Percentiles rank a stretch among this genome's conserved stretches.
These are phyloP conservation scores for Ramularia collo-cygni DNA, from an alignment of 2,329 filamentous ascomycete genomes.

Conservation along the genomic window DNA sequence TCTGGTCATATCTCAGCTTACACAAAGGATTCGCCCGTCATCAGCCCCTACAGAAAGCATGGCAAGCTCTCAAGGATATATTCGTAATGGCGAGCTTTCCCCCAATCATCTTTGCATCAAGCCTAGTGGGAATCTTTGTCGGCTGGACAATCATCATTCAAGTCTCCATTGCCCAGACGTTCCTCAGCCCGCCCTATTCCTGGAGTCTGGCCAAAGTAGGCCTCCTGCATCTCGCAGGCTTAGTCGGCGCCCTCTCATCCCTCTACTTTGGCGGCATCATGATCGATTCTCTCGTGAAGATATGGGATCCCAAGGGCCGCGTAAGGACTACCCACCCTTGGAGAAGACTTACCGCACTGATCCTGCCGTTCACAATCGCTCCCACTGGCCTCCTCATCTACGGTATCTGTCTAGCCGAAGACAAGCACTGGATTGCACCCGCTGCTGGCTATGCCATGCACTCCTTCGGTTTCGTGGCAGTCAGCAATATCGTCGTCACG, in stretches of 20 bases:
- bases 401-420: slow-evolving; percentile 22
- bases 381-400: slow-evolving; percentile 29
- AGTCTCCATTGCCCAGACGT: slow-evolving; percentile 18
- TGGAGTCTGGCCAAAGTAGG: slow-evolving; percentile 19
- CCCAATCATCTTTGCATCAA: slow-evolving; percentile 19
- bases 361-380: slow-evolving; percentile 23
- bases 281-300: slow-evolving; percentile 17
- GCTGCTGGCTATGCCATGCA: slow-evolving; percentile 27
- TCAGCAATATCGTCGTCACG: slow-evolving; percentile 25
- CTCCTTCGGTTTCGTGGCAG: slow-evolving; percentile 26
- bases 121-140: slow-evolving; percentile 21
- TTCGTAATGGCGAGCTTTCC: slow-evolving; percentile 20
- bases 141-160: slow-evolving; percentile 26
- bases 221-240: slow-evolving; percentile 21
- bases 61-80: slow-evolving; percentile 18
- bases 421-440: slow-evolving; percentile 17
- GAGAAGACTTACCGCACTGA: slow-evolving; percentile 22
- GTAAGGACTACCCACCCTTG: slow-evolving; percentile 18
- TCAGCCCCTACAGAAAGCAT: slow-evolving; percentile 9
- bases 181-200: slow-evolving; percentile 16
- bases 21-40: slow-evolving; percentile 14
- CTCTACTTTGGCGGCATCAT: slow-evolving; percentile 24
- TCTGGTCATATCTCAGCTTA: slow-evolving; percentile 13
- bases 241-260: slow-evolving; percentile 18
- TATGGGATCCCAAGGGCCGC: slow-evolving; percentile 8